These are phyloP conservation scores for Comarum palustre DNA, from an alignment of 306 rosid species.

Conservation along the genomic window DNA sequence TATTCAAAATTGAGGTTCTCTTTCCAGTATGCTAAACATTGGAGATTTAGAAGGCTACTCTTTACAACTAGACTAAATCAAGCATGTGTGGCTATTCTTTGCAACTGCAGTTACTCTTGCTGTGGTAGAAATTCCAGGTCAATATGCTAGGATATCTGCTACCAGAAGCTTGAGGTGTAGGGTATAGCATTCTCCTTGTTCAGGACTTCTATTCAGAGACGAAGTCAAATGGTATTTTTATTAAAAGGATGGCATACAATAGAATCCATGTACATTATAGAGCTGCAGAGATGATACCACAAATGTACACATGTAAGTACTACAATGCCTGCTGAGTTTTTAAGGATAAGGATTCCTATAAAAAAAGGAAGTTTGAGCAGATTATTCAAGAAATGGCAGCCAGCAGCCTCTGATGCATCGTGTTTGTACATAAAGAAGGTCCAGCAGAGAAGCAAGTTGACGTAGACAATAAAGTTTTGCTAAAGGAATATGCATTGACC, in stretches of 20 bases:
- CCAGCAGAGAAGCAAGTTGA: not conserved
- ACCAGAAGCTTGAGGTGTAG: not conserved
- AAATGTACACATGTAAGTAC: slow-evolving; percentile 33
- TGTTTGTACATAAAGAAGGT: slow-evolving; percentile 32
- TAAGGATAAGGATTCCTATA: not conserved
- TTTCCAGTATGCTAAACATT: too few species aligned
- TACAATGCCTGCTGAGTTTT: slow-evolving; percentile 20
- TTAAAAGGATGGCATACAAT: slow-evolving; percentile 23
- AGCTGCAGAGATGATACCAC: slow-evolving; percentile 31
- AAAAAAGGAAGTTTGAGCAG: slow-evolving; percentile 2
- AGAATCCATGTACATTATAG: slow-evolving; percentile 35
- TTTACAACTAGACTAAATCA: not conserved
- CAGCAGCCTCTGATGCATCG: slow-evolving; percentile 33
- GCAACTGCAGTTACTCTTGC: not conserved
- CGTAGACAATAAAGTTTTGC: not conserved
- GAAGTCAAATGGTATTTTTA: slow-evolving; percentile 32
- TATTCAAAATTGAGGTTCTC: not conserved
- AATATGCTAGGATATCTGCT: too few species aligned
- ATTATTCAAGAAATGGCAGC: slow-evolving; percentile 37
- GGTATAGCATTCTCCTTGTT: slow-evolving; percentile 17
- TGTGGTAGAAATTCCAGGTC: not conserved
- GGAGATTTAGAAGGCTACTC: not conserved
- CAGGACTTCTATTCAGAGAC: slow-evolving; percentile 41
- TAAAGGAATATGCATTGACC: slow-evolving; percentile 13
- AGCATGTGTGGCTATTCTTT: not conserved